Base-by-base conservation (phyloP, 441 rosid species). In the Sinapis alba region DNA sequence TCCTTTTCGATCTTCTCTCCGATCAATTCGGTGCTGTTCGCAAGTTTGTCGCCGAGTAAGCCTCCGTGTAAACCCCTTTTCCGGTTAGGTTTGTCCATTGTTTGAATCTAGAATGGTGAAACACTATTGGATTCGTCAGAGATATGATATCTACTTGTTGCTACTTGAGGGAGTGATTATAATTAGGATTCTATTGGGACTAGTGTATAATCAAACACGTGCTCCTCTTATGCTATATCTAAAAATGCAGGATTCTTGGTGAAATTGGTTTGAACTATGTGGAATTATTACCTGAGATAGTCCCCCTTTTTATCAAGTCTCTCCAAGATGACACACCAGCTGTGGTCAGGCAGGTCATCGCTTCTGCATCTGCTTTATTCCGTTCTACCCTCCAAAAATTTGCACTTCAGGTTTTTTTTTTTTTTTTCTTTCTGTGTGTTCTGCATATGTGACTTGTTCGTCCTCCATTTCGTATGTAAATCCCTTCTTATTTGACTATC, bases 341-440 rank as follows among this genome's bases (percentile, higher is more conserved):
- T 57, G 99, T 94, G 75, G 91, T 86, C 69, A 90, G 97, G 70
- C 98, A 94, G 83, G 93, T 90, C 71, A 88, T 94, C 56, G 69
- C 89, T 79, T 86, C 88, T 50, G 96, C 90, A 30, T 78, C 85
- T 71, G 80, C 82, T 74, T 83, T 94, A 70, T 96, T 96, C 78
- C 87, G 84, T 53, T 80, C 73, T 69, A 89, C 87, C 26, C 90
- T 96, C 16, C 80, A 77, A 74, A 87, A 80, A 83, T 69, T 91
- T 76, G 92, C 90, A 2, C 50, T 90, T 80, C 92, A 87, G 98
- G 99, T 93, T 28, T 26, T 71, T 67, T 6, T 28, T 76, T 60
- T 27, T 15, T 26, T 10, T 26, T 62, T 23, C 45, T 30, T 30
- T 34, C 23, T 27, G 2, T 36, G 47, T 27, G 11, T 54, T 76